Evolutionary conservation across 345 rosid species (phyloP).

Genomic region (Psidium friedrichsthalianum): DNA sequence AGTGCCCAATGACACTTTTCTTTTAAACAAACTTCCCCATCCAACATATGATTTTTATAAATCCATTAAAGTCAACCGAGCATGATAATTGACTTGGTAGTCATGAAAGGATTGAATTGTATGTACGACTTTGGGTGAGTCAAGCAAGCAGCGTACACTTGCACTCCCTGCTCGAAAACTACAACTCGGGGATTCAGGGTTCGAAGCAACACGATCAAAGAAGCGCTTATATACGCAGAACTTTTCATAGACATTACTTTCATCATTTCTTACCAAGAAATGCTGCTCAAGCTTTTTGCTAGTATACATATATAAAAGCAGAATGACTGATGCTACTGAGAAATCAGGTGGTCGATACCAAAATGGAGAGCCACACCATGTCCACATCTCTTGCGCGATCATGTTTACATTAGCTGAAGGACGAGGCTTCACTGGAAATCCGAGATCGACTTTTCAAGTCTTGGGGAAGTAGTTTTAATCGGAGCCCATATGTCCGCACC

Average conservation of each 20-base stretch:
- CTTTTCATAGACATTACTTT: background rate
- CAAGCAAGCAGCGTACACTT: background rate
- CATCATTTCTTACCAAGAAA: background rate
- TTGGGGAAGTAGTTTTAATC: constrained; percentile 62
- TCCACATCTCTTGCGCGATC: background rate
- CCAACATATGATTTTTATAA: background rate
- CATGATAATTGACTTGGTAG: background rate
- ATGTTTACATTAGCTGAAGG: background rate
- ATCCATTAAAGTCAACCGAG: background rate
- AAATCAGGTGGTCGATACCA: background rate
- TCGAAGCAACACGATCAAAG: background rate
- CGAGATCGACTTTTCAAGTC: constrained; percentile 23
- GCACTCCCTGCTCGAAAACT: background rate
- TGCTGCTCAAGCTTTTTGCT: background rate
- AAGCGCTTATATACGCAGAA: background rate
- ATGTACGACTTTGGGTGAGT: background rate
- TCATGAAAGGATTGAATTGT: background rate
- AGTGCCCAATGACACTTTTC: background rate
- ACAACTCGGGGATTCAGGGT: background rate
- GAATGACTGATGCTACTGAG: background rate
- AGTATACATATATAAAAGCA: background rate
- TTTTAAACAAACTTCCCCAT: background rate
- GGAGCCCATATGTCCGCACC: constrained; percentile 99
- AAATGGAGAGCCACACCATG: too few species aligned
- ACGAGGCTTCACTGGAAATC: constrained; percentile 12